Conservation (phyloP, 345 rosid genomes). For the Bruguiera gymnorhiza region DNA sequence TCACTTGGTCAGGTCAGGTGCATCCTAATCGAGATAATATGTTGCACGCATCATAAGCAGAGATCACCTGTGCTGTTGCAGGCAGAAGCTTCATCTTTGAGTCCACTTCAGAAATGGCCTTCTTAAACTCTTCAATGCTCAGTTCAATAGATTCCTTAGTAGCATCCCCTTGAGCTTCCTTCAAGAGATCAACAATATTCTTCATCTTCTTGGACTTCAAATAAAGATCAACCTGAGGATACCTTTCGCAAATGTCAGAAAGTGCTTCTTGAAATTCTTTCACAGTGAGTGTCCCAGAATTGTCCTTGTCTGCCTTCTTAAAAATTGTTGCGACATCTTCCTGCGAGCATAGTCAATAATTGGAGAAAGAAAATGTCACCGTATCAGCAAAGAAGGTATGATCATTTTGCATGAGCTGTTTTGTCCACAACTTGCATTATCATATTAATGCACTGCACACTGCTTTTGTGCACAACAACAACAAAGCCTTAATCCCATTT, state of each 20-base stretch:
- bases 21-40: background rate
- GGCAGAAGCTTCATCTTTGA: constrained; percentile 87
- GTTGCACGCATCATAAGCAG: no score
- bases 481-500: no score
- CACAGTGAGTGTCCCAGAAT: constrained; percentile 79
- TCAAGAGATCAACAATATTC: constrained; percentile 60
- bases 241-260: constrained; percentile 72
- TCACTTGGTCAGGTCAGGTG: background rate
- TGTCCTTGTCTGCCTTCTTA: constrained; percentile 85
- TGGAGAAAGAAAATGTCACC: constrained; percentile 2
- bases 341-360: constrained; percentile 32
- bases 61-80: constrained; percentile 87
- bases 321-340: constrained; percentile 78
- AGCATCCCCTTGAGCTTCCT: constrained; percentile 52
- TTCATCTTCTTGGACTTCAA: constrained; percentile 68
- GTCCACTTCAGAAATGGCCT: constrained; percentile 81
- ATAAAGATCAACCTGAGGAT: constrained; percentile 89
- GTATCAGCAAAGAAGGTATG: background rate
- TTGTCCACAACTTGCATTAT: background rate
- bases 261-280: constrained; percentile 78
- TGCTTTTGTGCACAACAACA: no score
- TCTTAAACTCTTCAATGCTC: constrained; percentile 75
- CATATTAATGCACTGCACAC: no score
- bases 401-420: background rate
- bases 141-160: constrained; percentile 62